Evolutionary conservation across 495 filamentous ascomycete species (phyloP), one percentile per base, ranked within the genome.

Genomic region (Talaromyces wortmannii): DNA sequence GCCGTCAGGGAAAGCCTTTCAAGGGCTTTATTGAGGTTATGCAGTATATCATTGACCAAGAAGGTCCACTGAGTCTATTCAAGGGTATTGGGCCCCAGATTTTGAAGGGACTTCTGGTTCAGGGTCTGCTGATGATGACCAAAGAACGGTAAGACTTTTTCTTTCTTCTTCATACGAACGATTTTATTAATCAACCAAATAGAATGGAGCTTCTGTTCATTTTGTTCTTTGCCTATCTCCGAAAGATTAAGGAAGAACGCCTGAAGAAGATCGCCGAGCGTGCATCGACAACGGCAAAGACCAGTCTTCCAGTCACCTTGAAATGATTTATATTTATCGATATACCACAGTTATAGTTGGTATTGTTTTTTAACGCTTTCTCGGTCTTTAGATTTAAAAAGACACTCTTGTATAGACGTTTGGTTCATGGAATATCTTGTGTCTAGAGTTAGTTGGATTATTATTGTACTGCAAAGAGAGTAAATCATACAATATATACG

Each of bases 81-180:
- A 99, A 97, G 75, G 94, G 94, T 18, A 95, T 99, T 65, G 92
- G 85, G 0, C 94, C 94, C 0, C 94, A 99, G 67, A 85, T 99
- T 49, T 63, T 88, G 47, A 99, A 99, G 71, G 94, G 95, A 15
- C 72, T 99, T 45, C 62, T 97, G 46, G 94, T 99, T 5, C 94
- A 99, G 64, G 94, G 94, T 52, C 75, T 97, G 48, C 74, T 99
- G 23, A 99, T 99, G 94, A 99, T 97, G 94, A 95, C 90, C 4
- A 99, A 99, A 75, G 95, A 99, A 71, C 83, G 91, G 91, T 95
- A 80, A 31, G 16, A 4, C 31, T 33, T 30, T 36, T 44, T 33
- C 50, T 13, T 15, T 32, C 31, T 52, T 48, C 17, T n/a, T 31
- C 12, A n/a, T 49, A 32, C 12, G 11, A 57, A 50, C 23, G 7